Conservation (phyloP, 345 rosid genomes). For the Aurinia saxatilis region DNA sequence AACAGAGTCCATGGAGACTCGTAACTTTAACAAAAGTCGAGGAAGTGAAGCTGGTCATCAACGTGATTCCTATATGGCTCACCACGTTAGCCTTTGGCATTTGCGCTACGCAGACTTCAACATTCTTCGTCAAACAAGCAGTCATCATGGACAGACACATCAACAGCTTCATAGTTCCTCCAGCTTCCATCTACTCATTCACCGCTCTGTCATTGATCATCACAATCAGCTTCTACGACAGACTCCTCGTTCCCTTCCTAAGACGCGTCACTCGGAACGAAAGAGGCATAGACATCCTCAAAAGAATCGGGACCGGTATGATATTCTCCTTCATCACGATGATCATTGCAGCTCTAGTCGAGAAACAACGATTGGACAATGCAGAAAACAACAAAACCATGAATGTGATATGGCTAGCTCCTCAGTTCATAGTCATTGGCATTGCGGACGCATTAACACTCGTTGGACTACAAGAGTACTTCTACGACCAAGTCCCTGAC, state of each 20-base stretch:
- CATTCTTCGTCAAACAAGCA: constrained; percentile 90
- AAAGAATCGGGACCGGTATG: constrained; percentile 91
- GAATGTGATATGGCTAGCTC: constrained; percentile 85
- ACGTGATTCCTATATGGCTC: constrained; percentile 84
- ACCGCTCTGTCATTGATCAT: constrained; percentile 35
- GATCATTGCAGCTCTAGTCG: constrained; percentile 71
- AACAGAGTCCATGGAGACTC: constrained; percentile 61
- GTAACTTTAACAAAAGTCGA: constrained; percentile 81
- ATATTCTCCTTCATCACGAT: constrained; percentile 55
- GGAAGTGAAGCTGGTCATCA: constrained; percentile 72
- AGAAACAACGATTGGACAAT: constrained; percentile 40
- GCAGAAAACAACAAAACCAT: constrained; percentile 34
- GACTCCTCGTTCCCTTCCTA: constrained; percentile 35
- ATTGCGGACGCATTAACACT: constrained; percentile 70
- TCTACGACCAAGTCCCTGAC: constrained; percentile 94
- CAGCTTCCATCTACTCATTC: constrained; percentile 35
- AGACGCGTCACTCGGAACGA: constrained; percentile 35
- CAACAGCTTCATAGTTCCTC: constrained; percentile 33
- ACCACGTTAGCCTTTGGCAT: constrained; percentile 62
- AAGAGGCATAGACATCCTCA: constrained; percentile 76
- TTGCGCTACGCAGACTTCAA: constrained; percentile 62
- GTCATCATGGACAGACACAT: constrained; percentile 47
- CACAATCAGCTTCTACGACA: constrained; percentile 39
- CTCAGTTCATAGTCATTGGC: constrained; percentile 69
- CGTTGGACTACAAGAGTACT: constrained; percentile 88